These are phyloP conservation scores for Saprolegnia diclina DNA, from an alignment of 352 stramenopile genomes.

Conservation along the genomic window DNA sequence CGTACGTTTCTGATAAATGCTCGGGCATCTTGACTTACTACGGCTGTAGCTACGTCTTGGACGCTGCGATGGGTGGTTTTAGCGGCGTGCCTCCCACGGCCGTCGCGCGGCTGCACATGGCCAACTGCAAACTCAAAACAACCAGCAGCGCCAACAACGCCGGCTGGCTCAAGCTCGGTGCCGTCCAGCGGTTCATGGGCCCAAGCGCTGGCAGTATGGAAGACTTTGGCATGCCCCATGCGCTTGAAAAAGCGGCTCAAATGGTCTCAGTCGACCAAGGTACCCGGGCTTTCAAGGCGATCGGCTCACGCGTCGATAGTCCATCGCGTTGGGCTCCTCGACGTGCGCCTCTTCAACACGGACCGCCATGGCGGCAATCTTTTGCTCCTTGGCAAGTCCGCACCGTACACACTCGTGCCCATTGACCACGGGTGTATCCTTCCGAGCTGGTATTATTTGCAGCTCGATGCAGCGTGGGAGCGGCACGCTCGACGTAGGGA, in stretches of 20 bases:
- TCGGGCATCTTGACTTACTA: too few relatives aligned
- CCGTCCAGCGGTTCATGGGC: conserved; percentile 73
- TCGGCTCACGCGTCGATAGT: conserved; percentile 41
- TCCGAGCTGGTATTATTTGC: conserved; percentile 30
- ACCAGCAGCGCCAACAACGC: background rate
- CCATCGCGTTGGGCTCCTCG: conserved; percentile 84
- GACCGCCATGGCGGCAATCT: conserved; percentile 86
- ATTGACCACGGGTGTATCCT: conserved; percentile 86
- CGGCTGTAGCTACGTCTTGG: conserved; percentile 55
- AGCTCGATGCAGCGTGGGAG: background rate
- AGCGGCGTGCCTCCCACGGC: conserved; percentile 79
- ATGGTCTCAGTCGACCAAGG: background rate
- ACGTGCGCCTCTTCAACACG: conserved; percentile 85
- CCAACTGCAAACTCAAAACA: conserved; percentile 3
- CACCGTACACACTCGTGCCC: conserved; percentile 70
- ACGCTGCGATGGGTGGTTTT: conserved; percentile 70
- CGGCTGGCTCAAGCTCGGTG: conserved; percentile 70
- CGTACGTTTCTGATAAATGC: conserved; percentile 24
- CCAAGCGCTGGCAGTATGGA: conserved; percentile 72
- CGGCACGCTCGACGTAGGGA: conserved; percentile 39
- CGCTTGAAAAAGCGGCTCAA: conserved; percentile 42
- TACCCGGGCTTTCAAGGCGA: background rate
- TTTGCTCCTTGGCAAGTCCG: conserved; percentile 41
- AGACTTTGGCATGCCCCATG: conserved; percentile 69
- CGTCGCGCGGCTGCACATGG: conserved; percentile 47